Conservation (phyloP, 495 filamentous ascomycete genomes). For the Neurospora sp. region DNA sequence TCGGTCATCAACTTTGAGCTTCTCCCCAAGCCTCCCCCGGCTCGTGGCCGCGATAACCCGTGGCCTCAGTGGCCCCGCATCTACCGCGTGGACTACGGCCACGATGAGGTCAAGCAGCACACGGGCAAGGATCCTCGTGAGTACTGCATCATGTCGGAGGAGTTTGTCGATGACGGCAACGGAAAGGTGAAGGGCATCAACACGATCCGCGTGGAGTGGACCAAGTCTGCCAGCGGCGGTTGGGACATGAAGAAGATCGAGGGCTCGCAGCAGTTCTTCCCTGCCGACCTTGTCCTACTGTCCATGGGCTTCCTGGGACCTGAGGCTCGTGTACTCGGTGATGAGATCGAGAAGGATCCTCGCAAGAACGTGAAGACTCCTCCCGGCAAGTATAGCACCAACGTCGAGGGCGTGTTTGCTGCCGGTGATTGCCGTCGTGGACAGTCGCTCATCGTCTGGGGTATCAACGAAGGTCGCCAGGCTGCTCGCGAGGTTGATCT, state of each 20-base stretch:
- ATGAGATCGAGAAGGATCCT: conserved; percentile 80
- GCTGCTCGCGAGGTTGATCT: conserved; percentile 89
- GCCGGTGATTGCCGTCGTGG: conserved; percentile 95
- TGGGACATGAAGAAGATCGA: conserved; percentile 99
- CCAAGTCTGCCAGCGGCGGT: conserved; percentile 76
- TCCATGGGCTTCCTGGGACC: conserved; percentile 99
- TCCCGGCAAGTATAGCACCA: conserved; percentile 81
- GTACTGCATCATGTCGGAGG: conserved; percentile 98
- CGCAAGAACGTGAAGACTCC: conserved; percentile 98
- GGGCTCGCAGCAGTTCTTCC: conserved; percentile 93
- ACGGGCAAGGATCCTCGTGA: conserved; percentile 96
- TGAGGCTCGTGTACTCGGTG: conserved; percentile 80
- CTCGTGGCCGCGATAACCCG: conserved; percentile 94
- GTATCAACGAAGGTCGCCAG: conserved; percentile 97
- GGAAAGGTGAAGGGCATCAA: conserved; percentile 96
- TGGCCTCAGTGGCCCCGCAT: conserved; percentile 99
- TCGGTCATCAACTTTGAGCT: conserved; percentile 97
- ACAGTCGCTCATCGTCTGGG: conserved; percentile 97
- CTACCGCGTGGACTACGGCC: conserved; percentile 96
- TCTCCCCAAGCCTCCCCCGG: conserved; percentile 84
- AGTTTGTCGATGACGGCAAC: conserved; percentile 87
- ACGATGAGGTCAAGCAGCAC: conserved; percentile 93
- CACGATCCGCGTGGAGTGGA: conserved; percentile 95
- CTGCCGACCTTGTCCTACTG: conserved; percentile 88
- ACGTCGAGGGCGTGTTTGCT: conserved; percentile 82